Evolutionary conservation across 768 basidiomycete genomes (phyloP).

Genomic region (Lepiota brunneoincarnata): DNA sequence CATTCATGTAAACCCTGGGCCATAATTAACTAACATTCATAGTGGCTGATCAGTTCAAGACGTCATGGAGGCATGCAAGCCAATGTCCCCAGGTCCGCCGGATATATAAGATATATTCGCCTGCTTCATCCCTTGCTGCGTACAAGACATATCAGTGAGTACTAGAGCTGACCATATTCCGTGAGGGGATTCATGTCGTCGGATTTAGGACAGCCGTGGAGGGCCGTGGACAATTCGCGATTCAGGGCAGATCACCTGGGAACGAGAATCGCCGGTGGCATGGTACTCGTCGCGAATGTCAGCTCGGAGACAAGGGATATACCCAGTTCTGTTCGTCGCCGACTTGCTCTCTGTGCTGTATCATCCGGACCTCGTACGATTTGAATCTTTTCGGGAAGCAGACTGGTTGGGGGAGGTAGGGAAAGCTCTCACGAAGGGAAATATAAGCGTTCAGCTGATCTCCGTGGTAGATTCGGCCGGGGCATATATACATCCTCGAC

Average conservation of each 20-base stretch:
- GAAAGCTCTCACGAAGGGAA: background rate
- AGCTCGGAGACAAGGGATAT: conserved; percentile 60
- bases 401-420: conserved; percentile 69
- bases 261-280: conserved; percentile 79
- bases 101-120: conserved; percentile 62
- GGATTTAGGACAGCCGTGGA: conserved; percentile 52
- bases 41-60: conserved; percentile 68
- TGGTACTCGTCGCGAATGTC: conserved; percentile 65
- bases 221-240: conserved; percentile 53
- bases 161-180: background rate
- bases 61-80: conserved; percentile 64
- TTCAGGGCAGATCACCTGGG: conserved; percentile 53
- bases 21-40: background rate
- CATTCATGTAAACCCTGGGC: background rate
- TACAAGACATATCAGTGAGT: conserved; percentile 64
- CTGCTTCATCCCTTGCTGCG: conserved; percentile 44
- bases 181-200: background rate
- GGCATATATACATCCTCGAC: conserved; percentile 78
- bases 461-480: conserved; percentile 51
- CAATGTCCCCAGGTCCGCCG: conserved; percentile 54
- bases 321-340: conserved; percentile 51
- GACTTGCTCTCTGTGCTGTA: conserved; percentile 61
- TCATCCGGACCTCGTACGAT: conserved; percentile 64
- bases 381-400: conserved; percentile 64
- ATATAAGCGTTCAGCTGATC: background rate